Evolutionary conservation across 495 filamentous ascomycete genomes (phyloP).

Genomic region (Friedmanniomyces simplex): DNA sequence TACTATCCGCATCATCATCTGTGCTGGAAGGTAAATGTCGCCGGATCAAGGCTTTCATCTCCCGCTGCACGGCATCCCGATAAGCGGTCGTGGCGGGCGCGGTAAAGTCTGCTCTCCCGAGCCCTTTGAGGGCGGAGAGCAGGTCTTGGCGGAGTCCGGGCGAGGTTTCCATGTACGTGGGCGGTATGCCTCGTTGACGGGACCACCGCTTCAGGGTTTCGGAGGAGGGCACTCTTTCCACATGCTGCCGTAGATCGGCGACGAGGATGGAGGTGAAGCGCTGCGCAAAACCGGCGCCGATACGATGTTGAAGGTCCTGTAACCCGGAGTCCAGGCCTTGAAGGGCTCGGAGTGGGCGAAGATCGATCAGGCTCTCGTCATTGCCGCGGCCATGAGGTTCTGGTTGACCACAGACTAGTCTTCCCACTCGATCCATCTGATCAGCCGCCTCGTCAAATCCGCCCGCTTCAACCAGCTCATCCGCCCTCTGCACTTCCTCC

Average conservation of each 20-base stretch:
- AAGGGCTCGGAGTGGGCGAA: slow-evolving; percentile 68
- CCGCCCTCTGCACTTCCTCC: slow-evolving; percentile 62
- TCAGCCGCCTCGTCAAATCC: slow-evolving; percentile 69
- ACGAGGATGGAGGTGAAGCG: slow-evolving; percentile 71
- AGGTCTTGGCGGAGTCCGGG: slow-evolving; percentile 58
- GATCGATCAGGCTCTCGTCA: slow-evolving; percentile 44
- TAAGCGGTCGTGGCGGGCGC: slow-evolving; percentile 73
- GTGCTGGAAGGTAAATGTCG: slow-evolving; percentile 78
- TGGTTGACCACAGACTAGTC: slow-evolving; percentile 60
- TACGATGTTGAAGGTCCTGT: slow-evolving; percentile 58
- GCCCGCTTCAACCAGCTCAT: slow-evolving; percentile 68
- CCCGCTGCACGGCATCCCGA: slow-evolving; percentile 73
- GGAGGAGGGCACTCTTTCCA: slow-evolving; percentile 58
- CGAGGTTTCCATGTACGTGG: slow-evolving; percentile 62
- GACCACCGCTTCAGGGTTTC: slow-evolving; percentile 73
- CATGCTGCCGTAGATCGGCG: slow-evolving; percentile 68
- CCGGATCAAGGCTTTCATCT: slow-evolving; percentile 79
- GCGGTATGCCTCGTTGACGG: slow-evolving; percentile 56
- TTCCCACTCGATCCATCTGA: slow-evolving; percentile 65
- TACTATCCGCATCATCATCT: slow-evolving; percentile 86
- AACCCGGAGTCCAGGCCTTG: slow-evolving; percentile 72
- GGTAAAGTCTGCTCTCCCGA: slow-evolving; percentile 68
- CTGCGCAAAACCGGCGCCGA: slow-evolving; percentile 78
- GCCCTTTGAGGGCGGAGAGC: slow-evolving; percentile 56
- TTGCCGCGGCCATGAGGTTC: slow-evolving; percentile 22